Evolutionary conservation across 2,329 filamentous ascomycete species (phyloP).

Genomic region (Dryadomyces sulphureus): DNA sequence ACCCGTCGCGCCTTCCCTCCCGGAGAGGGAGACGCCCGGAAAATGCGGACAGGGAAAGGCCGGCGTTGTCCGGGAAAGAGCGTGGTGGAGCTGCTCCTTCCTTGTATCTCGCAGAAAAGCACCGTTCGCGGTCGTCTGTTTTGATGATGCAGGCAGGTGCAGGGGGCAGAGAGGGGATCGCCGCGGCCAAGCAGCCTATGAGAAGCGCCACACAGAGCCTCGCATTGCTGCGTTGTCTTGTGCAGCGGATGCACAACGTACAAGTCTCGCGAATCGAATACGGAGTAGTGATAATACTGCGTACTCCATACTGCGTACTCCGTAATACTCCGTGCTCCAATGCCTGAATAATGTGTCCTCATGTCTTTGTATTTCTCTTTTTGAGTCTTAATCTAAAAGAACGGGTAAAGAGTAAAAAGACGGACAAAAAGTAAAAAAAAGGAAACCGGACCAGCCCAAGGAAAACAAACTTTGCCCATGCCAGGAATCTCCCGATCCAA

Average conservation of each 20-base stretch:
- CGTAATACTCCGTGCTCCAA: background rate
- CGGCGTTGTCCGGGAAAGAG: too few species aligned
- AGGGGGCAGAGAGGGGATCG: background rate
- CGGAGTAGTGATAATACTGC: too few species aligned
- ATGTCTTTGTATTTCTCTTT: background rate
- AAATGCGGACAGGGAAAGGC: background rate
- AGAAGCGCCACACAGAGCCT: slow-evolving; percentile 5
- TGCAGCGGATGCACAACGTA: too few species aligned
- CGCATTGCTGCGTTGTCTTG: too few species aligned
- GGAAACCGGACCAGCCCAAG: background rate
- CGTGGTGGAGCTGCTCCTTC: too few species aligned
- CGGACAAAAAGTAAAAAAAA: background rate
- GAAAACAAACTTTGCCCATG: too few species aligned
- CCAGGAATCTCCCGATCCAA: background rate
- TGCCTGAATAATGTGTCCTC: background rate
- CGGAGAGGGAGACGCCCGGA: too few species aligned
- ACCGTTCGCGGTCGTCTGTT: background rate
- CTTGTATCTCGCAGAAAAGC: too few species aligned
- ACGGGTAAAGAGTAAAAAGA: background rate
- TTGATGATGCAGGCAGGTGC: background rate
- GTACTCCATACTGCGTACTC: too few species aligned
- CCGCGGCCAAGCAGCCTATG: slow-evolving; percentile 2
- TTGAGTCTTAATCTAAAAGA: background rate
- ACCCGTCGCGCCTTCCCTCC: too few species aligned
- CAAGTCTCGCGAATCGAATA: too few species aligned